These are phyloP conservation scores for Verticillium alfalfae DNA, from an alignment of 2,329 filamentous ascomycete genomes.

Conservation along the genomic window DNA sequence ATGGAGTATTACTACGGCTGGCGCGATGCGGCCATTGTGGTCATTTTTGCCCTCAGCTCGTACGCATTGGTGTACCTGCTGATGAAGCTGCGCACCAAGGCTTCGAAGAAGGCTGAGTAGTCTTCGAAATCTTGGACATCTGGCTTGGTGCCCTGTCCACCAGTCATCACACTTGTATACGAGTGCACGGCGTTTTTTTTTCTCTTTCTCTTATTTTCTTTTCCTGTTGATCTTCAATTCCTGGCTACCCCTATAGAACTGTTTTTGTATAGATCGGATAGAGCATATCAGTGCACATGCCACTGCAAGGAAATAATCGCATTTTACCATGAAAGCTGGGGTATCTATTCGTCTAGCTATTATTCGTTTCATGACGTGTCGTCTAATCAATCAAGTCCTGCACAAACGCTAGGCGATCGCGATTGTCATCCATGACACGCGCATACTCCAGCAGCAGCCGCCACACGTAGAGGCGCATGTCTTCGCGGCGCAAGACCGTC, in stretches of 20 bases:
- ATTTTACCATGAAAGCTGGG: neutral
- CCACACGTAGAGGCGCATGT: constrained; percentile 51
- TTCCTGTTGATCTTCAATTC: no score
- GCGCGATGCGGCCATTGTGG: constrained; percentile 58
- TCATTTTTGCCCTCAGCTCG: constrained; percentile 47
- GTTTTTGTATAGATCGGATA: no score
- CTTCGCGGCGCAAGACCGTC: constrained; percentile 45
- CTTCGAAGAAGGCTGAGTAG: constrained; percentile 39
- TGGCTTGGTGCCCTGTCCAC: neutral
- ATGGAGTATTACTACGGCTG: constrained; percentile 58
- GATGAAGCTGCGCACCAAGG: constrained; percentile 44
- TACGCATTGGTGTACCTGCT: constrained; percentile 41
- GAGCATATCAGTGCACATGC: no score
- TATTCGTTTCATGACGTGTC: neutral
- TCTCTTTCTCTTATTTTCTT: no score
- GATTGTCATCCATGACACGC: constrained; percentile 24
- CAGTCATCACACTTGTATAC: no score
- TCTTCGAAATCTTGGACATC: neutral
- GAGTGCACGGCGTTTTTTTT: no score
- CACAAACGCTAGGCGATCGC: constrained; percentile 20
- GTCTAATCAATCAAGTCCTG: constrained; percentile 11
- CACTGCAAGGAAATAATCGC: neutral
- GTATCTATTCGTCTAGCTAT: neutral
- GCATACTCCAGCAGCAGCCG: constrained; percentile 42
- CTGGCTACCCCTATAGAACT: no score